Evolutionary conservation across 2,329 filamentous ascomycete genomes (phyloP), one percentile per base, ranked within the genome.

Genomic region (Claviceps lovelessii): DNA sequence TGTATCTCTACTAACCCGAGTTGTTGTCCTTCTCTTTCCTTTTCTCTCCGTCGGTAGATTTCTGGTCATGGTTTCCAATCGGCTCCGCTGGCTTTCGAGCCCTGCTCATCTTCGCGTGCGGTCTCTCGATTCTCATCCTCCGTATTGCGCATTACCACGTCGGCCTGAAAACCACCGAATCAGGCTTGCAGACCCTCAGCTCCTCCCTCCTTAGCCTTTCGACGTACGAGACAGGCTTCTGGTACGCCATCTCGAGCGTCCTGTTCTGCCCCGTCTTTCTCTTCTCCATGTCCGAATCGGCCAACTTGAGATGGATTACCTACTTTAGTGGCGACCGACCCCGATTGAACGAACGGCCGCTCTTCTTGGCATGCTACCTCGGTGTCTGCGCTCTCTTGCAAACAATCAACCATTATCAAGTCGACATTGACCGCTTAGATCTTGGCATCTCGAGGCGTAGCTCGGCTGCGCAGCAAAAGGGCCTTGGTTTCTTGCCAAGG

Each of bases 1-100:
- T 49, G 29, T 23, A 23, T 23, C 23, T 2, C 23, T 61, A 39
- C 37, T 41, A 41, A 41, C 37, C 17, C 13, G 37, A 15, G 13
- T 41, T 23, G 23, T 23, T 23, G 23, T 23, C 19, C 9, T 45
- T 9, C 11, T 45, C 44, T 45, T 29, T 10, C 15, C 23, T 31
- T n/a, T 5, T n/a, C 7, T 19, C 29, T 11, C 35, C 8, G 23
- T 28, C 15, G 49, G 2, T 39, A 91, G 88, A 82, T 52, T 72
- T 95, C 58, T 95, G 89, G 90, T 76, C 83, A 62, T 91, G 88
- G 86, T 89, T 95, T 61, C 90, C 90, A 29, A 63, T 95, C 44
- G 87, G 89, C 52, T 76, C 77, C 54, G 81, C 85, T 48, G 89
- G 88, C 56, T 69, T 94, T 54, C 85, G 90, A 61, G 80, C 88